A percentile compares a stretch with the other conserved stretches of the same genome.
phyloP scores from a whole-genome alignment of 31 red algal genomes.

The Asparagopsis taxiformis region DNA sequence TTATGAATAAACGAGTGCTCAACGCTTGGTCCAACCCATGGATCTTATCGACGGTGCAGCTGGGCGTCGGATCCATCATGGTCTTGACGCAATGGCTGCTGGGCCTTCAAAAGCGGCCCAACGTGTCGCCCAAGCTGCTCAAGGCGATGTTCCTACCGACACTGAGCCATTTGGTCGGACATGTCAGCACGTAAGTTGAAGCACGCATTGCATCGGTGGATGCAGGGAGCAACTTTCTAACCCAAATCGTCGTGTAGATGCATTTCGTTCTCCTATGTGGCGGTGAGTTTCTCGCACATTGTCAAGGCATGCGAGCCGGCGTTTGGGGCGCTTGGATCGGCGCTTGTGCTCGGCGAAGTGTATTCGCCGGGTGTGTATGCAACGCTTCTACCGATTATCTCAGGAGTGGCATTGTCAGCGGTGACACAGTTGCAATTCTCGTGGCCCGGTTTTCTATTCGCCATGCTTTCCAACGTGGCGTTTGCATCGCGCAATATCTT shows the following conservation, averaged over 20 bases:
- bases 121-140: constrained; percentile 50
- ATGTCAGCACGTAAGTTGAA: constrained; percentile 72
- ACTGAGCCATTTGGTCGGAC: constrained; percentile 72
- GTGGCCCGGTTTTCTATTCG: constrained; percentile 86
- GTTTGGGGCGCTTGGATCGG: constrained; percentile 71
- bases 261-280: constrained; percentile 80
- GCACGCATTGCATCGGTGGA: too few relatives aligned
- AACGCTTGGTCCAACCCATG: constrained; percentile 78
- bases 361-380: constrained; percentile 78
- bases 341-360: constrained; percentile 64
- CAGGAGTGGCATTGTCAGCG: constrained; percentile 77
- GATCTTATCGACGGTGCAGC: constrained; percentile 79
- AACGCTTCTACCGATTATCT: constrained; percentile 80
- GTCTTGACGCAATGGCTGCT: constrained; percentile 67
- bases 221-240: too few relatives aligned
- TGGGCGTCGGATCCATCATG: constrained; percentile 71
- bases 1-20: constrained; percentile 84
- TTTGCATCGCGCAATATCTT: constrained; percentile 87
- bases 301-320: constrained; percentile 92
- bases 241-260: constrained; percentile 9
- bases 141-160: constrained; percentile 68
- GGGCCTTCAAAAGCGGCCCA: constrained; percentile 52
- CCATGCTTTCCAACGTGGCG: constrained; percentile 89
- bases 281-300: constrained; percentile 89
- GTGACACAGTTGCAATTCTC: constrained; percentile 81